Percentiles rank a stretch among this genome's conserved stretches.
Evolutionary conservation across 305 asterid species (phyloP).

Genomic region (Striga hermonthica): DNA sequence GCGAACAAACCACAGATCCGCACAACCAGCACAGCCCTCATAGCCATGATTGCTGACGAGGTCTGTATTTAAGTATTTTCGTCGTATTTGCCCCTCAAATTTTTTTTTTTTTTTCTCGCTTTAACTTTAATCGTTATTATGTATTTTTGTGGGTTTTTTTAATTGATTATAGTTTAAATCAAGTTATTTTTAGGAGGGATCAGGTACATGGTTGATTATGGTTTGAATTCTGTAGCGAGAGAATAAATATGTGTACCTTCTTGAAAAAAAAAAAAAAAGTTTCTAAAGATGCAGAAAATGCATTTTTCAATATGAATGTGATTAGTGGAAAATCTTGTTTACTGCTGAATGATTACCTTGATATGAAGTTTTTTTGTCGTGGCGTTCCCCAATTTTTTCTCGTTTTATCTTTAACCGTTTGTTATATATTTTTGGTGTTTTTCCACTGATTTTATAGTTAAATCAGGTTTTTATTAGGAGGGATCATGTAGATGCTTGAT

Average conservation of each 20-base stretch:
- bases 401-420: background rate
- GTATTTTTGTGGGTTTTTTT: background rate
- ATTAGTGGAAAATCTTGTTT: too few species aligned
- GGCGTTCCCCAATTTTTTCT: background rate
- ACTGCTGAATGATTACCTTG: too few species aligned
- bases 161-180: background rate
- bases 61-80: constrained; percentile 28
- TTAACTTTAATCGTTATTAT: background rate
- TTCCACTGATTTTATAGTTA: background rate
- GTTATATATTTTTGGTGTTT: background rate
- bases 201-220: background rate
- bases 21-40: constrained; percentile 75
- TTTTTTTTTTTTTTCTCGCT: background rate
- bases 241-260: background rate
- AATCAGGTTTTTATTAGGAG: background rate
- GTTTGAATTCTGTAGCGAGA: background rate
- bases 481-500: background rate
- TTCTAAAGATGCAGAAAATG: constrained; percentile 14
- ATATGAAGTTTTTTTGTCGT: constrained; percentile 21
- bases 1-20: constrained; percentile 85
- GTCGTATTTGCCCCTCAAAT: too few species aligned
- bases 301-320: background rate
- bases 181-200: background rate
- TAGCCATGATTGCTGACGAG: constrained; percentile 98
- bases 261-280: background rate